Base-by-base conservation (phyloP, 176 grass and related monocot species). In the Alopecurus myosuroides region DNA sequence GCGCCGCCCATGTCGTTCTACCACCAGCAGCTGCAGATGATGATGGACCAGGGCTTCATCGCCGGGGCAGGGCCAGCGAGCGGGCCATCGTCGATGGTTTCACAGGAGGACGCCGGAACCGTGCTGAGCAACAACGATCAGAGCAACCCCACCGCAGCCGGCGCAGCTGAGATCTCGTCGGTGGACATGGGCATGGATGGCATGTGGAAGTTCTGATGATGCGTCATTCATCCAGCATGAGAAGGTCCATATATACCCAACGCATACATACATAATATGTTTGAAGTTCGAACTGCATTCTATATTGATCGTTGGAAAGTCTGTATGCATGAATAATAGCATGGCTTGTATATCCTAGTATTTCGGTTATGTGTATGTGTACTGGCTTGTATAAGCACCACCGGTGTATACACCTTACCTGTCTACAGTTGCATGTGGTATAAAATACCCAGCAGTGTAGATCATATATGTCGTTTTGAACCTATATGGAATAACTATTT, bases 61-160 rank as follows among this genome's bases (percentile, higher is more conserved):
- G 25, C 13, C 1, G 40, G 5, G 0, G 6, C 9, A 1, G 31
- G 9, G 0, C 8, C 6, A 0, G 70, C 41, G 50, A 81, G 77
- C 20, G 33, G 36, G 45, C 35, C 42, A 2, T 41, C 85, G 11
- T 89, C 80, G 3, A 83, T 88, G 79, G 85, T 82, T 9, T 87
- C 77, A 0, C 71, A 82, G 58, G 82, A 88, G 29, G 66, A 79
- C 7, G 57, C 48, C 6, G 20, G 68, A 46, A 88, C 25, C 14
- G 41, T 3, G 23, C 2, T 46, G 7, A 73, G 3, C 23, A 73
- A 68, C 72, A 78, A 75, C 8, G 70, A 71, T 3, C 67, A 91
- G n/a, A 78, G 70, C 63, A 63, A 40, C 18, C 7, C 49, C 25
- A 3, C 40, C 11, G 33, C 61, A 10, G 5, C n/a, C 10, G 11